Percentiles rank a stretch among this genome's conserved stretches.
phyloP scores from a whole-genome alignment of 2,329 filamentous ascomycete genomes.

The Pseudopyricularia javanii region DNA sequence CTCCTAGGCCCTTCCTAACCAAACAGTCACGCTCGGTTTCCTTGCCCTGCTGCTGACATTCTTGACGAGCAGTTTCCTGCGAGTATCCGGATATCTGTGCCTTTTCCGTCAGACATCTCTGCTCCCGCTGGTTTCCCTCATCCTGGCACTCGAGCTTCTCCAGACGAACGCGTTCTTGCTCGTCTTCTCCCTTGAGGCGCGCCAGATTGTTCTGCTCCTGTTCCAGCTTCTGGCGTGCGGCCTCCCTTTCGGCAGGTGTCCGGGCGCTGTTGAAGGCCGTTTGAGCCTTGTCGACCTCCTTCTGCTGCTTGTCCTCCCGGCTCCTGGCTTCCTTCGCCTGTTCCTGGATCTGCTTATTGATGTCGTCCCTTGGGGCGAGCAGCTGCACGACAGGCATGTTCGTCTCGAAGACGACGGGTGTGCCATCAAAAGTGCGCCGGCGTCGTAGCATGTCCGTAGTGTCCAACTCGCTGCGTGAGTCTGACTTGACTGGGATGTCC shows the following conservation, averaged over 20 bases:
- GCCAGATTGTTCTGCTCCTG: neutral
- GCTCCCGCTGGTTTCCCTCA: neutral
- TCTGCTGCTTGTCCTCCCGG: neutral
- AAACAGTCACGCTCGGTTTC: neutral
- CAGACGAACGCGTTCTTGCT: neutral
- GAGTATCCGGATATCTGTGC: neutral
- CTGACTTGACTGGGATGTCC: too few relatives aligned
- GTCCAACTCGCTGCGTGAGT: neutral
- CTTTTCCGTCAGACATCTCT: neutral
- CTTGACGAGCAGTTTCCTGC: neutral
- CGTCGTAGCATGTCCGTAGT: neutral
- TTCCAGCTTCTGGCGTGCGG: neutral
- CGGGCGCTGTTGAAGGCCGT: neutral
- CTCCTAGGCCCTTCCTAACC: neutral
- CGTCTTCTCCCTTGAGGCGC: neutral
- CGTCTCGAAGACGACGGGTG: neutral
- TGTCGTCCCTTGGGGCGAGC: neutral
- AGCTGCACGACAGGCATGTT: neutral
- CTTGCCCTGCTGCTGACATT: neutral
- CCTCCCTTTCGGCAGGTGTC: neutral
- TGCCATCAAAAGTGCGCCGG: neutral
- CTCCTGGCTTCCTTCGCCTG: neutral
- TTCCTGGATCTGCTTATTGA: neutral
- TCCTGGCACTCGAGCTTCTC: neutral
- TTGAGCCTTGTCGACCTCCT: neutral